phyloP scores from a whole-genome alignment of 108 stramenopile species.

The Thalassiosira profunda region DNA sequence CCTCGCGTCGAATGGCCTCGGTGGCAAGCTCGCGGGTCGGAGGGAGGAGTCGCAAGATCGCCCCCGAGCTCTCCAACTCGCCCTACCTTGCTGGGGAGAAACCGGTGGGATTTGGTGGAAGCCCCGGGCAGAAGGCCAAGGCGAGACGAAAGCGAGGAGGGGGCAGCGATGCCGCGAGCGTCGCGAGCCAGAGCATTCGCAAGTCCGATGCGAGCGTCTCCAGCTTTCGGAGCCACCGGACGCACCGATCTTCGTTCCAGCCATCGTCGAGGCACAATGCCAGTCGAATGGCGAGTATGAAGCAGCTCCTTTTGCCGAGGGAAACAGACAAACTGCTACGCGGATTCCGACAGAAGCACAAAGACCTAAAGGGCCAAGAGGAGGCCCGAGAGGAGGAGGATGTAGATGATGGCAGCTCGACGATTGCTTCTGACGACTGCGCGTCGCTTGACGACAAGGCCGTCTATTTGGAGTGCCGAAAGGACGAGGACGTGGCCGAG shows the following conservation, averaged over 20 bases:
- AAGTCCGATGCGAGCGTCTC: conserved; percentile 10
- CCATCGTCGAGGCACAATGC: not conserved
- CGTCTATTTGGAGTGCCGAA: conserved; percentile 22
- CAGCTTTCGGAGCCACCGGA: conserved; percentile 19
- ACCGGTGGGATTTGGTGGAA: conserved; percentile 23
- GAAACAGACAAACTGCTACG: conserved; percentile 27
- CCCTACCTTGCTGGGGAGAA: conserved; percentile 29
- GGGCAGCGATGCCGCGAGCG: conserved; percentile 22
- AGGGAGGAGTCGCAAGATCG: conserved; percentile 24
- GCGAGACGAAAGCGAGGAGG: conserved; percentile 8
- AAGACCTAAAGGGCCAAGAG: conserved; percentile 13
- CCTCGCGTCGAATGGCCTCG: too few species aligned
- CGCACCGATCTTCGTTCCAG: too few species aligned
- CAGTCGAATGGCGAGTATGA: conserved; percentile 12
- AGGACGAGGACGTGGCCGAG: conserved; percentile 11
- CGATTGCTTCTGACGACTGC: conserved; percentile 28
- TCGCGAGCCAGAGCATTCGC: conserved; percentile 10
- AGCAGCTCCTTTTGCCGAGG: conserved; percentile 30
- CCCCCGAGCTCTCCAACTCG: conserved; percentile 9
- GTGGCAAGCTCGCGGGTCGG: conserved; percentile 13
- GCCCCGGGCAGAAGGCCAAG: not conserved
- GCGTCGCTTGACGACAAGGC: conserved; percentile 33
- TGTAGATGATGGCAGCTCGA: conserved; percentile 30
- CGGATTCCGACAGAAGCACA: conserved; percentile 37
- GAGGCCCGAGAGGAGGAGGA: not conserved